Evolutionary conservation across 2,329 filamentous ascomycete species (phyloP), one percentile per base, ranked within the genome.

Genomic region (Biscogniauxia sp.): DNA sequence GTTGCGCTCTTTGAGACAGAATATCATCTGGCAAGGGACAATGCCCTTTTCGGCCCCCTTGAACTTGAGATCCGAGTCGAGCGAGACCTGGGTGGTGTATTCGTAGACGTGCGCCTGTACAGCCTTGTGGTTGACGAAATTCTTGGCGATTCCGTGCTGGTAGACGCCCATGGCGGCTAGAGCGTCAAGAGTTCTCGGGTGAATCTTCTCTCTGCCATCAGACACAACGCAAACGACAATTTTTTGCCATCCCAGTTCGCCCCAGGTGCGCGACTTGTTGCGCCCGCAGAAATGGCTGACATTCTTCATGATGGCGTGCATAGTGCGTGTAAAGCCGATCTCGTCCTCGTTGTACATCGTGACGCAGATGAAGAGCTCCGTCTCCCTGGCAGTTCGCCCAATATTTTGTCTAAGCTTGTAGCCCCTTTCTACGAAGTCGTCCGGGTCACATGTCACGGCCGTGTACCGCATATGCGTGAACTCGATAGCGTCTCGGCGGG

Each of bases 301-400:
- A 75, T 99, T 99, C 80, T 99, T 98, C 82, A 98, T 94, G 5
- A 99, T 93, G 75, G 95, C 95, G 55, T 89, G 91, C 92, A 99
- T 92, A 4, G 95, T 98, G 51, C 95, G 88, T 23, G 95, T 93
- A 73, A 99, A 97, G 61, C 97, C 82, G 66, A 98, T 88, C 70
- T 99, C 95, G 75, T 99, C 94, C 73, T 99, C 95, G 73, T 99
- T 99, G 80, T 99, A 99, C 94, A 97, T 97, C 60, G 94, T 98
- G 57, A 98, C 87, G 37, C 93, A 94, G 70, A 98, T 97, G 76
- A 98, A 97, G 1, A 98, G 81, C 78, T 98, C 94, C 0, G 94
- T 97, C 72, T 97, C 91, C 58, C 94, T 84, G 3, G 92, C 90
- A 76, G 97, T 97, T 59, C 92, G 92, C 73, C 97, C 97, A 23